phyloP scores from a whole-genome alignment of 176 grass and related monocot genomes.

The Rhynchospora breviuscula region DNA sequence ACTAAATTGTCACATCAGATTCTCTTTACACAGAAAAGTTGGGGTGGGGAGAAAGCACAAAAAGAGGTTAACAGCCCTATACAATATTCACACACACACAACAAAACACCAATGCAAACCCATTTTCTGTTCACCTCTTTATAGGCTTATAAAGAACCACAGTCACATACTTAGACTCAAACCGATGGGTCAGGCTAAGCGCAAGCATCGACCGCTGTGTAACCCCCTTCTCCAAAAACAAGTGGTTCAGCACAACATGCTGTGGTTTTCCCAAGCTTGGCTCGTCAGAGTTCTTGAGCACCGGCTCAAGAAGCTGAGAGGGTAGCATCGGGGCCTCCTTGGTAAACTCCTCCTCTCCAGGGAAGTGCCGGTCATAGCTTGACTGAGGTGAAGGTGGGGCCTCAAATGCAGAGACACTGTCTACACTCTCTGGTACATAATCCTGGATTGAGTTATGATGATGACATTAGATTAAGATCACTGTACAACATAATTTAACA shows the following conservation, averaged over 20 bases:
- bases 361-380: constrained; percentile 55
- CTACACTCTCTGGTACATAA: constrained; percentile 67
- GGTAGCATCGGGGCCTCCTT: constrained; percentile 77
- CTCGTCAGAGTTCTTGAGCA: constrained; percentile 30
- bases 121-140: constrained; percentile 38
- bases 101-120: background rate
- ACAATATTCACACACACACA: constrained; percentile 24
- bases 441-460: constrained; percentile 37
- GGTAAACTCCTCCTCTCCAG: constrained; percentile 53
- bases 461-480: background rate
- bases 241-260: constrained; percentile 76
- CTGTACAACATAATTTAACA: background rate
- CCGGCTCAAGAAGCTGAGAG: constrained; percentile 49
- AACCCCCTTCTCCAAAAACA: constrained; percentile 90
- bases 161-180: constrained; percentile 79
- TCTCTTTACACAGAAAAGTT: constrained; percentile 7
- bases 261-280: constrained; percentile 34
- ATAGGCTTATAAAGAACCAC: constrained; percentile 75
- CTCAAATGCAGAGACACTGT: constrained; percentile 66
- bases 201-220: constrained; percentile 66
- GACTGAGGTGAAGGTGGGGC: constrained; percentile 60
- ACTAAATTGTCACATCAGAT: constrained; percentile 15
- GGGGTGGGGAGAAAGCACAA: background rate
- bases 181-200: constrained; percentile 69
- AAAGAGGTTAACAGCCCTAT: background rate